Base-by-base conservation (phyloP, 2,329 filamentous ascomycete genomes). In the Fusarium algeriense region DNA sequence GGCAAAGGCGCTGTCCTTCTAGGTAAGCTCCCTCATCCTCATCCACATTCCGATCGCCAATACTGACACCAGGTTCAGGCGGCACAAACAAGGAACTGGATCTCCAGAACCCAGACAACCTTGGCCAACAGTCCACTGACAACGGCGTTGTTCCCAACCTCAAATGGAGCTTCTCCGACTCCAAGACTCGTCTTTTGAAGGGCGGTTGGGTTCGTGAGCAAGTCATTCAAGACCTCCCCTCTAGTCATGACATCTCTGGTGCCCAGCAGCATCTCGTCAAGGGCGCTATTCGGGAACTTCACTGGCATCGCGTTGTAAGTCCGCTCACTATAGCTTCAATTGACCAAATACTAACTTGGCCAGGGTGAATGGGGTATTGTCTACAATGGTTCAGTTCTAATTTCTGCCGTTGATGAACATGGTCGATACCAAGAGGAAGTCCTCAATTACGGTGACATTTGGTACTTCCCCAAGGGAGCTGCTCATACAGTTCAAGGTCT, bases 161-260 rank as follows among this genome's bases (percentile, higher is more conserved):
- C 71, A 92, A 92, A 77, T 88, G 90, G 90, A 87, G 88, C 57
- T 92, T 92, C 80, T 91, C 89, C 1, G 88, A 91, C 77, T 91
- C 89, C 28, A 90, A 88, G 80, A 90, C 88, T 2, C 85, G 84
- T 28, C 83, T 92, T 38, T 83, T 89, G 55, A 86, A 85, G 30
- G 90, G 90, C 3, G 90, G 91, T 5, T 92, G 90, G 90, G 86
- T 88, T 2, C 84, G 90, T 28, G 87, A 91, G 78, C 89, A 92
- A 74, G 88, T 91, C 58, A 85, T 91, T 50, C 87, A 87, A n/a
- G 91, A 92, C 76, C 79, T 92, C 10, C 90, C 91, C 0, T 81
- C 85, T 17, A 91, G 89, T 75, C 85, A 88, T 66, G 90, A 92
- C 69, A 91, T 93, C 72, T 83, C 91, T 2, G 90, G 86, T 7